Conservation (phyloP, 2,329 filamentous ascomycete genomes). For the Fusarium armeniacum region DNA sequence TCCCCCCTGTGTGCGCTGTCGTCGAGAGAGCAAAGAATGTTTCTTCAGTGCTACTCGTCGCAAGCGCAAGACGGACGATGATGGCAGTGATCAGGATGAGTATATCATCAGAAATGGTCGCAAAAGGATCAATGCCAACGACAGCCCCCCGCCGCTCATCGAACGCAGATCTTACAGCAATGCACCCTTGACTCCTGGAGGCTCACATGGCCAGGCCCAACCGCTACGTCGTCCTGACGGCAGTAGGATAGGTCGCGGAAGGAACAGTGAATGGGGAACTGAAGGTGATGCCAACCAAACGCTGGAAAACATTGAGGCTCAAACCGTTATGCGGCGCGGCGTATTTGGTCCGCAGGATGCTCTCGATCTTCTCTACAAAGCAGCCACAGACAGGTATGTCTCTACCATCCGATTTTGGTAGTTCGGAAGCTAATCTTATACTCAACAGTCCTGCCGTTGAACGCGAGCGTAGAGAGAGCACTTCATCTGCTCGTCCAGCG, state of each 20-base stretch:
- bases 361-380: constrained; percentile 90
- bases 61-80: constrained; percentile 83
- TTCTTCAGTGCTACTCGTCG: constrained; percentile 95
- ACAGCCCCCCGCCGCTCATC: constrained; percentile 59
- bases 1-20: constrained; percentile 92
- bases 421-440: constrained; percentile 22
- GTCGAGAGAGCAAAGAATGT: constrained; percentile 95
- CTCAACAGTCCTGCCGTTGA: constrained; percentile 42
- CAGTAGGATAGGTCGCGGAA: constrained; percentile 45
- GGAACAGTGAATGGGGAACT: constrained; percentile 55
- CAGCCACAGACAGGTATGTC: constrained; percentile 74
- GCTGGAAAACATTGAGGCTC: constrained; percentile 74
- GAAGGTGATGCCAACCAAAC: constrained; percentile 72
- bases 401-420: constrained; percentile 6
- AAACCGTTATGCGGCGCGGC: constrained; percentile 75
- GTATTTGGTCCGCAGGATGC: constrained; percentile 95
- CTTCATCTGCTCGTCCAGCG: constrained; percentile 30
- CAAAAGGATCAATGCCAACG: constrained; percentile 71
- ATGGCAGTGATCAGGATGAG: constrained; percentile 69
- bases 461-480: constrained; percentile 47
- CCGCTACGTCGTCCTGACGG: constrained; percentile 74
- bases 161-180: constrained; percentile 64
- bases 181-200: constrained; percentile 74
- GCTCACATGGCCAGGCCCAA: constrained; percentile 74
- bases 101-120: constrained; percentile 81